Conservation (phyloP, 768 basidiomycete genomes). For the Rubroboletus pulcherrimus region DNA sequence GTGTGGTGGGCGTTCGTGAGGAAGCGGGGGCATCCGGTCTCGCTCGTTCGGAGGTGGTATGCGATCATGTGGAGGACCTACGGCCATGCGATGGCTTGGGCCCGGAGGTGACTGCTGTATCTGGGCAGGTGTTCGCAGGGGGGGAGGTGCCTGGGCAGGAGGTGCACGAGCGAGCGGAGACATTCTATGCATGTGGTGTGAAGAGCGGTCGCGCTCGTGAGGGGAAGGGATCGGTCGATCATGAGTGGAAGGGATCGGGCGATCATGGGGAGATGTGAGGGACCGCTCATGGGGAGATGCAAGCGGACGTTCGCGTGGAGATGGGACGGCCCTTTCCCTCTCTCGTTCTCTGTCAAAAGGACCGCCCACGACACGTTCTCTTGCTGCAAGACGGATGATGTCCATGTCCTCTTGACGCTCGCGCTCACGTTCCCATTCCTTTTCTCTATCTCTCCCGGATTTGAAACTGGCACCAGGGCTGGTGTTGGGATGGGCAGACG, state of each 20-base stretch:
- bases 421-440: conserved; percentile 29
- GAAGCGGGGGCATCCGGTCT: conserved; percentile 23
- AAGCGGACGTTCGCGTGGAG: conserved; percentile 23
- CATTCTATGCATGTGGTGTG: conserved; percentile 22
- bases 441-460: conserved; percentile 25
- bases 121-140: conserved; percentile 9
- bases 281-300: conserved; percentile 25
- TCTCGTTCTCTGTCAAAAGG: conserved; percentile 29
- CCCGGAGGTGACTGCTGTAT: conserved; percentile 26
- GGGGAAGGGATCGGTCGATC: conserved; percentile 23
- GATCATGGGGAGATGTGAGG: conserved; percentile 20
- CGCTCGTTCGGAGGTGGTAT: conserved; percentile 22
- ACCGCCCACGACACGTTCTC: conserved; percentile 20
- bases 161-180: conserved; percentile 22
- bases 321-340: conserved; percentile 21
- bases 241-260: conserved; percentile 20
- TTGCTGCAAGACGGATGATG: conserved; percentile 20
- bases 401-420: conserved; percentile 31
- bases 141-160: conserved; percentile 16
- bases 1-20: conserved; percentile 22
- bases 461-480: conserved; percentile 21
- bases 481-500: conserved; percentile 21
- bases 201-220: conserved; percentile 24
- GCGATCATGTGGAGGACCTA: conserved; percentile 24
- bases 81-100: conserved; percentile 19